These are phyloP conservation scores for Allium fistulosum DNA, from an alignment of 106 monocot species.

Conservation along the genomic window DNA sequence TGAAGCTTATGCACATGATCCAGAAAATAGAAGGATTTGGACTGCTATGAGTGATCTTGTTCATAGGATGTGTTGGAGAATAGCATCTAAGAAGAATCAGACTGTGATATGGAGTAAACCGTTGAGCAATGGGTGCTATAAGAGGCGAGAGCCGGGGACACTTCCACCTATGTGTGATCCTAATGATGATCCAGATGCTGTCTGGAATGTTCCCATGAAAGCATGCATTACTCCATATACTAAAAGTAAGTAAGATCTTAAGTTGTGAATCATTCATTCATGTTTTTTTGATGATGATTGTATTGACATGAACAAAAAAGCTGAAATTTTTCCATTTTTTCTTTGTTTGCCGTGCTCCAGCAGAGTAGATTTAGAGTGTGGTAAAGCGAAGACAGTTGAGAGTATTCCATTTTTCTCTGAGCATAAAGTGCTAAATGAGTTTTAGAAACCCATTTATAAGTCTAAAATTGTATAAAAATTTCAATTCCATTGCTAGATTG, in stretches of 20 bases:
- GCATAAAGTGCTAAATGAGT: too few relatives aligned
- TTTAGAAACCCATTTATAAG: too few relatives aligned
- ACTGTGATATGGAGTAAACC: slow-evolving; percentile 86
- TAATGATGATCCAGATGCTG: slow-evolving; percentile 64
- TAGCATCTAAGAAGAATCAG: slow-evolving; percentile 80
- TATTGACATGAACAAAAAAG: too few relatives aligned
- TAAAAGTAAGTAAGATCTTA: slow-evolving; percentile 42
- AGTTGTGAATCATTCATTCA: too few relatives aligned
- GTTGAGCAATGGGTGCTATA: slow-evolving; percentile 60
- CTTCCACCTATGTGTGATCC: slow-evolving; percentile 48
- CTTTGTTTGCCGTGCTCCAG: too few relatives aligned
- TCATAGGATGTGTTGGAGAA: slow-evolving; percentile 79
- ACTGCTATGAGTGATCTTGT: slow-evolving; percentile 67
- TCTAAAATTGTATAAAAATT: too few relatives aligned
- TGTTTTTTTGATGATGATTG: too few relatives aligned
- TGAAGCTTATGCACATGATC: slow-evolving; percentile 81
- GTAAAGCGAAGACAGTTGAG: too few relatives aligned
- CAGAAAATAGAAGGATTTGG: slow-evolving; percentile 72
- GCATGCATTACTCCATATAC: slow-evolving; percentile 74
- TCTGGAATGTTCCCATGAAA: slow-evolving; percentile 74
- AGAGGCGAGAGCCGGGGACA: slow-evolving; percentile 48
- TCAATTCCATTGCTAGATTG: too few relatives aligned
- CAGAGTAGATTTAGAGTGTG: too few relatives aligned
- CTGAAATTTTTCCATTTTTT: too few relatives aligned
- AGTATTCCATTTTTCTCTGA: too few relatives aligned